Conservation (phyloP, 352 stramenopile genomes). For the Pythium monospermum region DNA sequence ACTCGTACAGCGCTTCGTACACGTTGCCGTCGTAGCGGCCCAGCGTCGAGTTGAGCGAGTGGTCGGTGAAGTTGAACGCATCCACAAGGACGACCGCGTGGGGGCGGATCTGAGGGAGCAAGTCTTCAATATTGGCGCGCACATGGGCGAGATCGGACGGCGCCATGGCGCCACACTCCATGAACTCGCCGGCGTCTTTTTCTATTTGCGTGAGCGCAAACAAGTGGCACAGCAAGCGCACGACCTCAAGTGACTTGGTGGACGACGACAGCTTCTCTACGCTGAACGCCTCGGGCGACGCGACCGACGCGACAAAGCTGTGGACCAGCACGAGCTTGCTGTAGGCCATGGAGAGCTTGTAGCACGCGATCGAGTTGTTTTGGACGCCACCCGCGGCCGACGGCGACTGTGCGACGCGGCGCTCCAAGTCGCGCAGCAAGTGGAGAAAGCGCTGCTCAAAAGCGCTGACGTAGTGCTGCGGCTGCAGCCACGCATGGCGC, state of each 20-base stretch:
- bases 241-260: constrained; percentile 26
- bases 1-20: constrained; percentile 65
- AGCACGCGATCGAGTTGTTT: constrained; percentile 55
- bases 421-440: constrained; percentile 35
- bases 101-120: constrained; percentile 45
- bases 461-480: constrained; percentile 30
- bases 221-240: constrained; percentile 56
- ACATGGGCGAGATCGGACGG: constrained; percentile 39
- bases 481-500: constrained; percentile 37
- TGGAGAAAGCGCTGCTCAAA: constrained; percentile 60
- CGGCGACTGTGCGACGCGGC: constrained; percentile 22
- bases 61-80: constrained; percentile 77
- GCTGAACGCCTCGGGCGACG: constrained; percentile 24
- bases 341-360: constrained; percentile 59
- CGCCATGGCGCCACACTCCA: constrained; percentile 50
- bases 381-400: constrained; percentile 41
- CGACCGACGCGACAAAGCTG: constrained; percentile 36
- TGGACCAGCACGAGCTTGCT: constrained; percentile 42
- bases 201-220: constrained; percentile 78
- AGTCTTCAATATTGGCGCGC: constrained; percentile 42
- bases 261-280: constrained; percentile 25
- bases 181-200: constrained; percentile 50
- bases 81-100: constrained; percentile 75
- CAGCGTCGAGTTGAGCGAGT: constrained; percentile 65
- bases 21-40: constrained; percentile 69